Base-by-base conservation (phyloP, 805 yeast species). In the Sungouiozyma ichnusensis region DNA sequence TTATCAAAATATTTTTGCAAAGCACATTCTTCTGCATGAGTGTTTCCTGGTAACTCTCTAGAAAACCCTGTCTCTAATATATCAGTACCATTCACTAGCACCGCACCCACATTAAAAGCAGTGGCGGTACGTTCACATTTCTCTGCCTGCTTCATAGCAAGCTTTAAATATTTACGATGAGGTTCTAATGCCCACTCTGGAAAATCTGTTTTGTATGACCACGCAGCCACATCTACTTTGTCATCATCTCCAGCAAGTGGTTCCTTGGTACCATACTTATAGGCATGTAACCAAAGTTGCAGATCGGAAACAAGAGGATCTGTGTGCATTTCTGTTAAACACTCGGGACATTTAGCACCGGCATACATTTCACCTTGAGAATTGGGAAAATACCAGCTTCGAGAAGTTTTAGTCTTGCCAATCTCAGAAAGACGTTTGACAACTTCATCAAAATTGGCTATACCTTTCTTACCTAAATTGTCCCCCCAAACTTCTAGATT, bases 21-120 rank as follows among this genome's bases (percentile, higher is more conserved):
- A 0, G 96, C 95, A 66, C 94, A 82, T 58, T 90, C 96, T 55
- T 90, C 98, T 3, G 97, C 97, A 60, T 90, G 98, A 0, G 98
- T 90, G 61, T 90, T 90, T 0, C 97, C 98, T 16, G 81, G 84
- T 3, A 90, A 66, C 60, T 90, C 97, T 42, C 97, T 71, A 0
- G 97, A 85, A 54, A 75, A 85, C 0, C 98, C 98, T 0, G 85
- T 79, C 9, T 81, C 71, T 15, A 92, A 57, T 0, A 90, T 67
- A 40, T 73, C 56, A 20, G 72, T 73, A 32, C 84, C 81, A 43
- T 71, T 63, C 0, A 77, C 90, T 4, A 92, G 65, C 0, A 86
- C 79, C 1, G 95, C 94, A 4, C 98, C 98, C 14, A 90, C 97
- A 49, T 87, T 78, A 58, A 82, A 90, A 16, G 95, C 96, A 0